Evolutionary conservation across 768 basidiomycete species (phyloP).

Genomic region (Collybiopsis confluens): DNA sequence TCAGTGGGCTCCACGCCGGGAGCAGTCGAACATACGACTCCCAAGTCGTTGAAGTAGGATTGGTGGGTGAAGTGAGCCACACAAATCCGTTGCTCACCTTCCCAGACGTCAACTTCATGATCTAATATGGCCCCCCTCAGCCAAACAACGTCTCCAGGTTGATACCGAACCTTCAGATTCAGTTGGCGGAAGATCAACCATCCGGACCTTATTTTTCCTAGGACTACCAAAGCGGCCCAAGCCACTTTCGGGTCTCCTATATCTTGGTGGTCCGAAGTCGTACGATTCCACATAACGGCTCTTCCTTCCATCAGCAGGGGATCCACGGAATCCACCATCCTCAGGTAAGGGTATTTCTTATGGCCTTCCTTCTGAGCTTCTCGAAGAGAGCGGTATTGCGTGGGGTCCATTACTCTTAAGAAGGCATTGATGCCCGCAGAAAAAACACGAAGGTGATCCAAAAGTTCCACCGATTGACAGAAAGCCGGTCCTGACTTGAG

Average conservation of each 20-base stretch:
- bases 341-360: not conserved
- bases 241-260: not conserved
- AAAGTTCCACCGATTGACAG: not conserved
- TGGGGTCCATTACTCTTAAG: not conserved
- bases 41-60: not conserved
- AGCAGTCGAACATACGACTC: too few relatives aligned
- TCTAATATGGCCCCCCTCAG: not conserved
- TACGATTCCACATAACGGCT: conserved; percentile 5
- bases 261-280: not conserved
- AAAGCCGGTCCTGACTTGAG: not conserved
- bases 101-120: conserved; percentile 6
- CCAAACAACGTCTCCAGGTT: not conserved
- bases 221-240: not conserved
- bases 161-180: not conserved
- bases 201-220: not conserved
- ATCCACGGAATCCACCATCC: not conserved
- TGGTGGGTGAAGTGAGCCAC: conserved; percentile 7
- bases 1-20: too few relatives aligned
- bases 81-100: conserved; percentile 4
- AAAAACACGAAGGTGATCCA: not conserved
- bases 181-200: not conserved
- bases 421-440: not conserved
- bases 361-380: not conserved
- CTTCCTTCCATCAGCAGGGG: not conserved
- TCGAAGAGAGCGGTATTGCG: not conserved